A percentile compares a stretch with the other conserved stretches of the same genome.
phyloP scores from a whole-genome alignment of 805 yeast species.

The Huiozyma sinensis region DNA sequence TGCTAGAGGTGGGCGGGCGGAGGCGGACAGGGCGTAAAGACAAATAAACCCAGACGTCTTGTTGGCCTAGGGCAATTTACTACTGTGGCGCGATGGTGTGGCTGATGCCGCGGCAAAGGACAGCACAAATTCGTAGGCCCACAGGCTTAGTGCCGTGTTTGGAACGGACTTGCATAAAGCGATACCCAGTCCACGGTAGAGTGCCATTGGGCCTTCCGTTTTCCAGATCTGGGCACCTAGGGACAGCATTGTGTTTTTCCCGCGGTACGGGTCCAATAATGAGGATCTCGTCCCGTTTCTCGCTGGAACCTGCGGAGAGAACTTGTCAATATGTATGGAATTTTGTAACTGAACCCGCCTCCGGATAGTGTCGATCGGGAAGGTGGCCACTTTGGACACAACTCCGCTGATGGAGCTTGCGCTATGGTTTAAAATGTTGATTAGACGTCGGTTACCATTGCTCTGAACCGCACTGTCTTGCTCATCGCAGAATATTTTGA shows the following conservation, averaged over 20 bases:
- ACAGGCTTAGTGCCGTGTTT: conserved; percentile 53
- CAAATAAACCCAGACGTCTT: no score
- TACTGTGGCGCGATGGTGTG: no score
- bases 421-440: conserved; percentile 36
- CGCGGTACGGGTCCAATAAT: not conserved
- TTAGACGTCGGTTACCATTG: conserved; percentile 1
- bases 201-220: conserved; percentile 53
- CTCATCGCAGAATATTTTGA: conserved; percentile 32
- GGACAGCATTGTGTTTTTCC: not conserved
- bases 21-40: no score
- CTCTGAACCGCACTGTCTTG: conserved; percentile 11
- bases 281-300: not conserved
- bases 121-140: conserved; percentile 42
- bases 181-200: conserved; percentile 65
- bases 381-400: conserved; percentile 58
- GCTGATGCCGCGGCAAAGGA: not conserved
- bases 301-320: not conserved
- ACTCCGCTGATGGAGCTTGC: conserved; percentile 72
- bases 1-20: no score
- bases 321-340: not conserved
- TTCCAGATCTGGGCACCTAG: conserved; percentile 1
- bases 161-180: conserved; percentile 76
- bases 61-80: no score
- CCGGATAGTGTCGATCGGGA: conserved; percentile 79
- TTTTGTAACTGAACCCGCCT: conserved; percentile 54